phyloP scores from a whole-genome alignment of 139 green algal genomes.

The Astrephomene gubernaculifera region DNA sequence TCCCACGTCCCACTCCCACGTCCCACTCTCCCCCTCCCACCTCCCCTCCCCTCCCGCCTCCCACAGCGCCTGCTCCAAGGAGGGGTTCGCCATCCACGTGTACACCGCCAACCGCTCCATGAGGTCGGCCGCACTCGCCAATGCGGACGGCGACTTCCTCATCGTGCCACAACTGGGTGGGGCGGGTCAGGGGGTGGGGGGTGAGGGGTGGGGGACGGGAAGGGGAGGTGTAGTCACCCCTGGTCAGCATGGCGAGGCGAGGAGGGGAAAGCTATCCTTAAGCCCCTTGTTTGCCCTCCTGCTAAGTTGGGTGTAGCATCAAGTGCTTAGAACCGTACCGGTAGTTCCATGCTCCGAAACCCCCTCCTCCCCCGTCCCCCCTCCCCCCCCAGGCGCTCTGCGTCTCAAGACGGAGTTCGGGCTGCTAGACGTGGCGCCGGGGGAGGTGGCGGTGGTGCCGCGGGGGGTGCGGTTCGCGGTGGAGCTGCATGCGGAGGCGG shows the following conservation, averaged over 20 bases:
- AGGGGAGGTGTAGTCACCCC: no score
- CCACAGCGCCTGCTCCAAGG: no score
- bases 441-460: conserved; percentile 87
- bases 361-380: background rate
- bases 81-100: conserved; percentile 94
- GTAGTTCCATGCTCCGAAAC: no score
- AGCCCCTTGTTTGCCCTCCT: no score
- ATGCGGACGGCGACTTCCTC: conserved; percentile 96
- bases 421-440: conserved; percentile 74
- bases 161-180: conserved; percentile 92
- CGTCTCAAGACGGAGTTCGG: conserved; percentile 92
- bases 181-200: background rate
- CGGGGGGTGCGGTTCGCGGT: conserved; percentile 90
- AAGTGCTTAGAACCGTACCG: no score
- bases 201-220: background rate
- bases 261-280: no score
- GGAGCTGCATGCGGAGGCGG: conserved; percentile 61
- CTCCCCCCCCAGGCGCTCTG: conserved; percentile 66
- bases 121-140: conserved; percentile 82
- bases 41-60: no score
- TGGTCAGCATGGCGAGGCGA: no score
- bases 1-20: no score
- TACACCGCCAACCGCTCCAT: conserved; percentile 83
- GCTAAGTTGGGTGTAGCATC: no score
- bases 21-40: no score